Percentiles rank a stretch among this genome's conserved stretches.
Evolutionary conservation across 495 filamentous ascomycete species (phyloP).

Genomic region (Rhypophila decipiens): DNA sequence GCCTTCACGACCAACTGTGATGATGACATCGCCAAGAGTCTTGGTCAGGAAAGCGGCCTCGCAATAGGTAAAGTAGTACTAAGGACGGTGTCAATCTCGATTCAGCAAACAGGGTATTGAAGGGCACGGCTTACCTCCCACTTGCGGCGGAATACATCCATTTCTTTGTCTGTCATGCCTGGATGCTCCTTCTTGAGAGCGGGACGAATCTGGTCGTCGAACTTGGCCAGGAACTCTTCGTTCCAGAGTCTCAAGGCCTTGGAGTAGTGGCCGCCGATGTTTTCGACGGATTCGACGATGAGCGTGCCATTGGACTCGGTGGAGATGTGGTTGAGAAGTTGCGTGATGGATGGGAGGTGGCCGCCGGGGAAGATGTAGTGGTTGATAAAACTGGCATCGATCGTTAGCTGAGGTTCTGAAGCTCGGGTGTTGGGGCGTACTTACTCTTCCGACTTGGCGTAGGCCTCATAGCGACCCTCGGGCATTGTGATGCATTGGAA

Average conservation of each 20-base stretch:
- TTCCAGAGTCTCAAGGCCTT: slow-evolving; percentile 62
- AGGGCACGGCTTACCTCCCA: slow-evolving; percentile 63
- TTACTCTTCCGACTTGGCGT: slow-evolving; percentile 40
- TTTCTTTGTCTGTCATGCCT: slow-evolving; percentile 48
- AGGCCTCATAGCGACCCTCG: slow-evolving; percentile 45
- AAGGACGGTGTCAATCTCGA: slow-evolving; percentile 2
- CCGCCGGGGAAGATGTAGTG: slow-evolving; percentile 72
- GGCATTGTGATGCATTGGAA: slow-evolving; percentile 77
- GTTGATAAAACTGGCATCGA: slow-evolving; percentile 53
- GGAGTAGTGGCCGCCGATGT: slow-evolving; percentile 65
- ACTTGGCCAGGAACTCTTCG: slow-evolving; percentile 56
- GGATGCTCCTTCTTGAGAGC: slow-evolving; percentile 48
- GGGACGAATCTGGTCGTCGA: slow-evolving; percentile 49
- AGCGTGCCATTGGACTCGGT: slow-evolving; percentile 50
- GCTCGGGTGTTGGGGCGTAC: no score
- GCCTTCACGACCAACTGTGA: slow-evolving; percentile 60
- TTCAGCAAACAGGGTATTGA: no score
- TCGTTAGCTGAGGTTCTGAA: slow-evolving; percentile 7
- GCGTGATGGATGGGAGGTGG: slow-evolving; percentile 59
- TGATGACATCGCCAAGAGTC: slow-evolving; percentile 63
- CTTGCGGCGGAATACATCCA: slow-evolving; percentile 60
- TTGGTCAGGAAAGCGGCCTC: slow-evolving; percentile 67
- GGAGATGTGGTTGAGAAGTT: slow-evolving; percentile 54
- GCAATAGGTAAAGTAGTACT: slow-evolving; percentile 71
- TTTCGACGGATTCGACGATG: slow-evolving; percentile 56